These are phyloP conservation scores for Lactarius tabidus DNA, from an alignment of 768 basidiomycete species.

Conservation along the genomic window DNA sequence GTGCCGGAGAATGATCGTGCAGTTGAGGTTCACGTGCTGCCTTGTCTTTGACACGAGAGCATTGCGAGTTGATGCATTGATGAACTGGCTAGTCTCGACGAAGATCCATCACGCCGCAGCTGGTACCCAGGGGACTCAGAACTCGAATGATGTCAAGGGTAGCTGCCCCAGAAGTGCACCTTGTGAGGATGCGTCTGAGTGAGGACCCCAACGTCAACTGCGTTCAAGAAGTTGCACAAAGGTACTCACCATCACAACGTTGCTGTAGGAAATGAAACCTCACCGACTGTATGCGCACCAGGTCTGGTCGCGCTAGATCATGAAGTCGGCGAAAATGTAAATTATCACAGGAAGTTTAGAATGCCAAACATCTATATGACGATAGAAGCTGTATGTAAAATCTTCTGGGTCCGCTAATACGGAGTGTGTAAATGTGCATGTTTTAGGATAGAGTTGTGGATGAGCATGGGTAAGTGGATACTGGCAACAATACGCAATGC, in stretches of 20 bases:
- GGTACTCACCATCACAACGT: slow-evolving; percentile 15
- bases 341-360: slow-evolving; percentile 17
- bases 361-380: slow-evolving; percentile 13
- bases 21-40: neutral
- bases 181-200: neutral
- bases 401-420: neutral
- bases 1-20: neutral
- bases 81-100: neutral
- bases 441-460: neutral
- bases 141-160: neutral
- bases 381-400: slow-evolving; percentile 13
- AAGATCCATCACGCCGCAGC: neutral
- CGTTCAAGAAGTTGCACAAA: neutral
- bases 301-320: neutral
- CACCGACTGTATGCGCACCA: neutral
- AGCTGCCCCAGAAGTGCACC: neutral
- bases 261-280: neutral
- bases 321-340: slow-evolving; percentile 3
- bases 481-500: neutral
- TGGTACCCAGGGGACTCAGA: neutral
- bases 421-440: slow-evolving; percentile 10
- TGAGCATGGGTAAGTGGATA: neutral
- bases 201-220: neutral
- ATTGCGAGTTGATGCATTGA: neutral
- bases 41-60: neutral